Conservation (phyloP, 148 eudicot species). For the Vaccinium darrowii region DNA sequence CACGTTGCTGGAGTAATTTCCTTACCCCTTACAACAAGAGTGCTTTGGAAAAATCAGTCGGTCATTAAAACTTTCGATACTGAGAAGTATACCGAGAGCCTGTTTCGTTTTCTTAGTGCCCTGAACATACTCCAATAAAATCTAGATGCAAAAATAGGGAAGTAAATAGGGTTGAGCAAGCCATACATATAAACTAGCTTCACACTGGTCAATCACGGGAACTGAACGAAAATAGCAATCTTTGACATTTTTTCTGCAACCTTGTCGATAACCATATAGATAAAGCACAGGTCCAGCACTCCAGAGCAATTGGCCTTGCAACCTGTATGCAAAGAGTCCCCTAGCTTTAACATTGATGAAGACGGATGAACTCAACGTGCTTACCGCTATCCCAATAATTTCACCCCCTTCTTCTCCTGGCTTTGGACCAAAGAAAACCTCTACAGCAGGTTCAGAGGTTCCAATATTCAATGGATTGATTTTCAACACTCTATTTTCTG, state of each 20-base stretch:
- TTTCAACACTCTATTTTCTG: constrained; percentile 69
- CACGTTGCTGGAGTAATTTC: not conserved
- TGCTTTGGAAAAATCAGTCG: not conserved
- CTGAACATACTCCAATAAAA: not conserved
- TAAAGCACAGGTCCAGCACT: constrained; percentile 56
- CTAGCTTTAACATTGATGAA: constrained; percentile 54
- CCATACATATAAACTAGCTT: constrained; percentile 83
- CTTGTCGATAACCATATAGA: constrained; percentile 71
- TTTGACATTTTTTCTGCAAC: constrained; percentile 61
- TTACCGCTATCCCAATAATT: constrained; percentile 67
- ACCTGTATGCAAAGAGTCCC: constrained; percentile 66
- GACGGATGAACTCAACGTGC: constrained; percentile 59
- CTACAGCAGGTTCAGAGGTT: constrained; percentile 45
- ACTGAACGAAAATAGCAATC: constrained; percentile 64
- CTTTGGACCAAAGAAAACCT: constrained; percentile 58
- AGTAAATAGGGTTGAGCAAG: not conserved
- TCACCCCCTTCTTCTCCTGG: constrained; percentile 42
- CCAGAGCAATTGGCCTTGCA: constrained; percentile 65
- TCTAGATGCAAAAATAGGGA: not conserved
- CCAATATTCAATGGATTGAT: constrained; percentile 42
- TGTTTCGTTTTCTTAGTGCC: not conserved
- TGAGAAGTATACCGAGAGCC: not conserved
- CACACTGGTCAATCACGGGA: constrained; percentile 82
- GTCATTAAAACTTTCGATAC: not conserved
- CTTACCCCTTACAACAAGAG: not conserved